phyloP scores from a whole-genome alignment of 2,329 filamentous ascomycete genomes.

The Aspergillus hiratsukae region DNA sequence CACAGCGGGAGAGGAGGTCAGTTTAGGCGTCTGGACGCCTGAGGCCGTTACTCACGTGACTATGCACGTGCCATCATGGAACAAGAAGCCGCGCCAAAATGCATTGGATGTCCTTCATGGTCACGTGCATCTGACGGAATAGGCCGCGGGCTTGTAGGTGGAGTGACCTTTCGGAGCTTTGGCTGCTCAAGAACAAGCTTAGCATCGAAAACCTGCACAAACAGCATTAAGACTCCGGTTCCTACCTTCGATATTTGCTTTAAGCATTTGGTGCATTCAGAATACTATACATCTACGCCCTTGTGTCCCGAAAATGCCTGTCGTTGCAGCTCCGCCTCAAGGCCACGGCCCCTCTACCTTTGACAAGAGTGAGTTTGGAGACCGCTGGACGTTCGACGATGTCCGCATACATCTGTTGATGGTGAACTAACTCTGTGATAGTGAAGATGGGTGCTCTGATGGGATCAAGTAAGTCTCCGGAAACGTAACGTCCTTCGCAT shows the following conservation, averaged over 20 bases:
- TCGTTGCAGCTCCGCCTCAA: slow-evolving; percentile 50
- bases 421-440: slow-evolving; percentile 41
- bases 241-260: neutral
- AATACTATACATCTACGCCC: neutral
- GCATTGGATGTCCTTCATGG: neutral
- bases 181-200: neutral
- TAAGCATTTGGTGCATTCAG: neutral
- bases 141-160: slow-evolving; percentile 7
- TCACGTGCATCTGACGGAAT: slow-evolving; percentile 1
- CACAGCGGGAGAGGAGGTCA: slow-evolving; percentile 21
- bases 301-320: slow-evolving; percentile 45
- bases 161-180: neutral
- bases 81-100: neutral
- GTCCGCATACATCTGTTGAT: slow-evolving; percentile 8
- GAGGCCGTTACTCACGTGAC: slow-evolving; percentile 15
- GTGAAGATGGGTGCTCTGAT: slow-evolving; percentile 99
- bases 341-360: slow-evolving; percentile 60
- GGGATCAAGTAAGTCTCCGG: slow-evolving; percentile 76
- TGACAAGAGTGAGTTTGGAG: slow-evolving; percentile 59
- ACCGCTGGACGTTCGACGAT: slow-evolving; percentile 1
- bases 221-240: neutral
- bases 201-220: neutral
- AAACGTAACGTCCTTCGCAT: slow-evolving; percentile 1
- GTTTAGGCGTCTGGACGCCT: slow-evolving; percentile 13
- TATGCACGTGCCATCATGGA: slow-evolving; percentile 12